Evolutionary conservation across 1,284 basidiomycete genomes (phyloP), one percentile per base, ranked within the genome.

Genomic region (Sanghuangporus sanghuang): DNA sequence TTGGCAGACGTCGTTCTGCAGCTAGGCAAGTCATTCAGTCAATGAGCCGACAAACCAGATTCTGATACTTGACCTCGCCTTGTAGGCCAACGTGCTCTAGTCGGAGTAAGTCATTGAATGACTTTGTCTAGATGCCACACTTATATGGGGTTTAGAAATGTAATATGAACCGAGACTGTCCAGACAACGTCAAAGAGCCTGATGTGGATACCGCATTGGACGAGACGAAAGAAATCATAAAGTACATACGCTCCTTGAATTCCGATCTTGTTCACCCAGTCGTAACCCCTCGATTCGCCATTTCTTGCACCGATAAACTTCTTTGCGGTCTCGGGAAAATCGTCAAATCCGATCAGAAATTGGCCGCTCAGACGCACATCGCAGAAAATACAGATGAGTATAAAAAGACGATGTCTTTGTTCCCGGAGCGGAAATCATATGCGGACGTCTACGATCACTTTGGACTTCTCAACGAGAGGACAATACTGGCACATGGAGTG

Each of bases 261-360:
- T 56, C 67, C 36, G 71, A 77, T 6, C 84, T 95, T n/a, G 91
- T 98, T 6, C 90, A 92, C 64, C 96, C 96, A 0, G 87, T 96
- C 71, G 77, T 98, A 50, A 98, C 96, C 0, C 96, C 96, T 18
- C 90, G 96, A 18, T 98, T 99, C 74, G 96, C 96, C 35, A 91
- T 99, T 67, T 87, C 91, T n/a, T 96, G 94, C 75, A 88, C 94
- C 0, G 74, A 81, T 12, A 79, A 84, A n/a, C 85, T 97, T 44
- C 81, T 98, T 54, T 61, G 71, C 0, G 76, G 77, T 6, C 81
- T 98, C 8, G 88, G 90, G 14, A 70, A 80, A 2, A 76, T 95
- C 46, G 85, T 84, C 0, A 69, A 73, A 48, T 70, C 74, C 1
- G 79, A 89, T 69, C 80, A 84, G 12, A 71, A 77, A 0, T 78